Evolutionary conservation across 192 early-diverging fungal genomes (phyloP).

Genomic region (Backusella circina): DNA sequence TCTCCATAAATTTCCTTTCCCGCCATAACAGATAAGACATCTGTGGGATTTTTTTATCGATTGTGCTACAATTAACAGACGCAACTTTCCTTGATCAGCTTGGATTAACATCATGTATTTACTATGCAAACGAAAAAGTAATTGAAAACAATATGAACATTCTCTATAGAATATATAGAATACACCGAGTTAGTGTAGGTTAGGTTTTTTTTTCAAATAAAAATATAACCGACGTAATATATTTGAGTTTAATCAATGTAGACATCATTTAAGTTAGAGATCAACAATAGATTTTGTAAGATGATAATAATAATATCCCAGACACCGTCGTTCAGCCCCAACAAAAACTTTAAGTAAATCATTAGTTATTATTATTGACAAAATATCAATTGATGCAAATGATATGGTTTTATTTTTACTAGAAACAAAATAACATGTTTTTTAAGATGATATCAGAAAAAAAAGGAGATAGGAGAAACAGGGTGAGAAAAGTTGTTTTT

Average conservation of each 20-base stretch:
- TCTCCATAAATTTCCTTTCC: background rate
- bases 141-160: background rate
- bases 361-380: background rate
- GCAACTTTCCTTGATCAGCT: background rate
- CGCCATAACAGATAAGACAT: background rate
- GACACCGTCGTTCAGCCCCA: background rate
- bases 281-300: background rate
- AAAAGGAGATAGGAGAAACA: background rate
- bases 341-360: background rate
- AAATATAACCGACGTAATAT: background rate
- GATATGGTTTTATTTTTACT: background rate
- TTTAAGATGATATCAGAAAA: background rate
- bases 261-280: background rate
- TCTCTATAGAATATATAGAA: background rate
- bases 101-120: background rate
- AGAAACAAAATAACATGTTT: background rate
- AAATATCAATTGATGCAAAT: slow-evolving; percentile 1
- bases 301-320: background rate
- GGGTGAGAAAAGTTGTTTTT: background rate
- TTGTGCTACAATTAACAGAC: background rate
- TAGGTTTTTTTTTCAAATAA: background rate
- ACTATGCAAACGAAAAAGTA: background rate
- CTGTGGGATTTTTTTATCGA: background rate
- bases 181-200: background rate
- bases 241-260: background rate